Evolutionary conservation across 768 basidiomycete genomes (phyloP), one percentile per base, ranked within the genome.

Genomic region (Pulveroboletus sp.): DNA sequence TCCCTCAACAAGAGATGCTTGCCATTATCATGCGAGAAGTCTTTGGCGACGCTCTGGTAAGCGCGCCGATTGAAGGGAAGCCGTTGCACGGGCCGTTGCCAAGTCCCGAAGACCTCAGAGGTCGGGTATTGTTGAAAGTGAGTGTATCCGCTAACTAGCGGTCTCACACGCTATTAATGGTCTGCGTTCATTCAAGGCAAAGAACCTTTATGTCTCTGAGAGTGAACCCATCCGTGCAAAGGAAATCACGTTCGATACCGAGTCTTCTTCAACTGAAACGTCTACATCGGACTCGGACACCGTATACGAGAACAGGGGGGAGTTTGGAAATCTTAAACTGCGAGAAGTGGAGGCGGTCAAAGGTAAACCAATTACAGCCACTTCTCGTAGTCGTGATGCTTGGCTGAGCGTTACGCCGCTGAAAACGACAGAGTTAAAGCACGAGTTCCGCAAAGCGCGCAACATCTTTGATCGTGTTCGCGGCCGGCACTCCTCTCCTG

Each of bases 101-200:
- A 0, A 94, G 91, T 63, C 94, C 94, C 0, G 86, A 92, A 45
- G 79, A 85, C 15, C 73, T 98, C 42, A 86, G 80, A 64, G 77
- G 82, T 5, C 81, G 81, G 54, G 77, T 96, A n/a, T 64, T 96
- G 32, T 69, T 98, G 52, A 98, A 98, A 76, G 89, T 84, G 28
- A 41, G 73, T 67, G 6, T 10, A 30, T 10, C 9, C 28, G 18
- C 36, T 21, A 3, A 15, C 5, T 37, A 12, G 35, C 5, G 9
- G 41, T 15, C 3, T 43, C 41, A 0, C 43, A 1, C 18, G 30
- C 21, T 17, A 36, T 38, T 12, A 14, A 42, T 59, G 28, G 47
- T 35, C 38, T 5, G 35, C 15, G 42, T 46, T 40, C 8, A 41
- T 51, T 5, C 38, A 67, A 88, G 85, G 79, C 89, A 3, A 93